phyloP scores from a whole-genome alignment of 1,284 basidiomycete species.

The Leccinum subspadiceum region DNA sequence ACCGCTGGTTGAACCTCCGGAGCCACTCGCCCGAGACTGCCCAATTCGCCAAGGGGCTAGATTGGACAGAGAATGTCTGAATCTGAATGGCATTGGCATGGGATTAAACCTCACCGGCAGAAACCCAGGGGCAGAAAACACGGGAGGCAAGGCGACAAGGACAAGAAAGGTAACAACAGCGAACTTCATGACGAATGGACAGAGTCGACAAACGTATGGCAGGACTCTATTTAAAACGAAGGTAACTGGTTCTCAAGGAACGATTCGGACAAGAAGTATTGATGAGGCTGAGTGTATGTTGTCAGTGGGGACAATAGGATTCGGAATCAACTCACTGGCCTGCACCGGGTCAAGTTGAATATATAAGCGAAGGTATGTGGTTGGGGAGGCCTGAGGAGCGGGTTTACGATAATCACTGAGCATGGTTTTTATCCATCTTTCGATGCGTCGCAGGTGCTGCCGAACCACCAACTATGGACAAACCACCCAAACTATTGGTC shows the following conservation, averaged over 20 bases:
- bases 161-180: neutral
- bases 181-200: neutral
- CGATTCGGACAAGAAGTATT: neutral
- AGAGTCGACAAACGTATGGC: neutral
- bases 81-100: neutral
- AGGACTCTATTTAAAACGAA: neutral
- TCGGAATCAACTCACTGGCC: neutral
- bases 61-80: neutral
- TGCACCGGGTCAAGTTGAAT: neutral
- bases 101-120: neutral
- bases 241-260: neutral
- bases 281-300: neutral
- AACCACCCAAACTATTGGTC: neutral
- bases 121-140: neutral
- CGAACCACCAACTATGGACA: neutral
- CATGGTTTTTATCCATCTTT: neutral
- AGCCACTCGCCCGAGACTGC: neutral
- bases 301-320: neutral
- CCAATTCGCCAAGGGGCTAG: neutral
- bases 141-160: neutral
- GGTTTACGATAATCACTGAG: neutral
- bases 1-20: neutral
- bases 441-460: neutral
- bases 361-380: neutral
- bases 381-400: neutral